Evolutionary conservation across 2,329 filamentous ascomycete genomes (phyloP), one percentile per base, ranked within the genome.

Genomic region (Phaeophleospora eucalypticola): DNA sequence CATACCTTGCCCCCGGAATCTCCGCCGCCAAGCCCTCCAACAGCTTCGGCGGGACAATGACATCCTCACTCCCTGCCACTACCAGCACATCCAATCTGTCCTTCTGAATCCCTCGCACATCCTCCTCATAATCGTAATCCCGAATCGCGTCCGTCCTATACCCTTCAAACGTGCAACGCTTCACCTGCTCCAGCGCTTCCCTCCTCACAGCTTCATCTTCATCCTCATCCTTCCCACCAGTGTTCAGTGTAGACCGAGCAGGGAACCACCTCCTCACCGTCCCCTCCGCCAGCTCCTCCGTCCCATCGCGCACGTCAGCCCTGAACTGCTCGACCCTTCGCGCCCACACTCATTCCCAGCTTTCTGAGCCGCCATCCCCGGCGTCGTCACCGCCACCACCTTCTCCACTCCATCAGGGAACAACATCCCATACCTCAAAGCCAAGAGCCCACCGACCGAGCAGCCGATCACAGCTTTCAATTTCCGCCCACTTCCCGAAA

Each of bases 141-240:
- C 57, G 45, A 46, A 63, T 62, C 12, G 57, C 49, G 45, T 60
- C 58, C 17, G 58, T 58, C 54, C 40, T 57, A 36, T 62, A 63
- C 16, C 59, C 60, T 18, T 45, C 27, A 4, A 62, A 29, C 16
- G 41, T 45, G 45, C 58, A 59, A 12, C 49, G 57, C 41, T 43
- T 53, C 32, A 58, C 56, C 37, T 58, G 56, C 27, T 20, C 36
- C 49, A 58, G 40, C 16, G 54, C 49, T 42, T 52, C 44, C 8
- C 36, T 44, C 32, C 60, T 43, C 34, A 55, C 24, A 12, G 24
- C 24, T 6, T 29, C 24, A 12, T 29, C 24, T 29, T 6, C 6
- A 29, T n/a, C n/a, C n/a, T n/a, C n/a, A n/a, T n/a, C n/a, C n/a
- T n/a, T n/a, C n/a, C n/a, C n/a, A n/a, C n/a, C n/a, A n/a, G n/a